Percentiles rank a stretch among this genome's conserved stretches.
Evolutionary conservation across 192 early-diverging fungal species (phyloP).

Genomic region (Mortierella antarctica): DNA sequence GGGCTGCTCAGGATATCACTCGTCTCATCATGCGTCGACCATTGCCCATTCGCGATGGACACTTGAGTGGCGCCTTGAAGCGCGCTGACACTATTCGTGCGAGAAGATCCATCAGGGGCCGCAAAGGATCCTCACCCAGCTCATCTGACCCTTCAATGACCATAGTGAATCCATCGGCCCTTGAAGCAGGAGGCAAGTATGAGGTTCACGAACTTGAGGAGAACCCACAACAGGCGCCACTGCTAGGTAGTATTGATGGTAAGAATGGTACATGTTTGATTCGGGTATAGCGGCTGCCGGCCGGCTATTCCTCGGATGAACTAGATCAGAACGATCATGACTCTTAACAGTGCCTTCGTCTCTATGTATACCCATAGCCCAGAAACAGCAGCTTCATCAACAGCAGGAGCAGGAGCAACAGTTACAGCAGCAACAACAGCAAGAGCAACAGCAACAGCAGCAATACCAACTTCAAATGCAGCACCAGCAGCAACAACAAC

Average conservation of each 20-base stretch:
- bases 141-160: background rate
- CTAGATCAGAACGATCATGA: constrained; percentile 16
- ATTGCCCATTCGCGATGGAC: constrained; percentile 28
- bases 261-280: background rate
- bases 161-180: background rate
- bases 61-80: constrained; percentile 26
- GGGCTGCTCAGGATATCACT: constrained; percentile 35
- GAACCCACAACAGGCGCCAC: background rate
- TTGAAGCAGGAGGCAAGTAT: constrained; percentile 21
- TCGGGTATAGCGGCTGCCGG: no score
- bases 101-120: background rate
- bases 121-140: constrained; percentile 2
- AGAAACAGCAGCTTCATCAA: constrained; percentile 21
- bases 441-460: constrained; percentile 22
- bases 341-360: background rate
- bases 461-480: constrained; percentile 10
- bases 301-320: background rate
- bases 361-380: background rate
- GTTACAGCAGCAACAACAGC: constrained; percentile 19
- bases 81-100: constrained; percentile 35
- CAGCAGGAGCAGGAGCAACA: constrained; percentile 5
- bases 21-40: constrained; percentile 21
- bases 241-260: constrained; percentile 21
- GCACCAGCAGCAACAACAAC: constrained; percentile 16
- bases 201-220: no score